Evolutionary conservation across 2,329 filamentous ascomycete genomes (phyloP).

Genomic region (Xylariales sp.): DNA sequence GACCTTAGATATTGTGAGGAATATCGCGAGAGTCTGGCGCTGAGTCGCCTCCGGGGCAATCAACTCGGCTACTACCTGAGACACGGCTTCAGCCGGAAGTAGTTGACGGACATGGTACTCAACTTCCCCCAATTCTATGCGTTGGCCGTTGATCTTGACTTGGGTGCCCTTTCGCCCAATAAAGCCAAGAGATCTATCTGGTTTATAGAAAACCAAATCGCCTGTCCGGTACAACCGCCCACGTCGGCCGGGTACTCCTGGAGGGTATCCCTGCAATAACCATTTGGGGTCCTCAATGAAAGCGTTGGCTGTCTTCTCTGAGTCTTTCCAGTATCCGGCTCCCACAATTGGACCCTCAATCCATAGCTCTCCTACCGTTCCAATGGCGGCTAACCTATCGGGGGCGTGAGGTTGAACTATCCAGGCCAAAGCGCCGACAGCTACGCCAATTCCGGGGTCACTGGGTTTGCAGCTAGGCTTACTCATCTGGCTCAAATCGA

Average conservation of each 20-base stretch:
- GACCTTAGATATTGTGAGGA: too few relatives aligned
- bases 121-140: slow-evolving; percentile 40
- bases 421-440: background rate
- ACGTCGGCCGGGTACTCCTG: slow-evolving; percentile 5
- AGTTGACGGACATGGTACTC: slow-evolving; percentile 26
- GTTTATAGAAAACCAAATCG: slow-evolving; percentile 17
- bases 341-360: slow-evolving; percentile 32
- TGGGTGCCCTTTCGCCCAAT: slow-evolving; percentile 43
- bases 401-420: slow-evolving; percentile 11
- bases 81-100: background rate
- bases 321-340: slow-evolving; percentile 30
- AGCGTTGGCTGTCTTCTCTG: background rate
- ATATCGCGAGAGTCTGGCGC: too few relatives aligned
- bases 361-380: slow-evolving; percentile 31
- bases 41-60: too few relatives aligned
- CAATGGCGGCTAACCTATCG: slow-evolving; percentile 28
- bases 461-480: too few relatives aligned
- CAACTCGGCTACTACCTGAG: background rate
- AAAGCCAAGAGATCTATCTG: slow-evolving; percentile 34
- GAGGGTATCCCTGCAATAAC: background rate
- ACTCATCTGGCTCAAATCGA: background rate
- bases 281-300: background rate
- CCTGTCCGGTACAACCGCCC: slow-evolving; percentile 37
- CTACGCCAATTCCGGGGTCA: too few relatives aligned
- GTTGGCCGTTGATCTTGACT: slow-evolving; percentile 44